Base-by-base conservation (phyloP, 164 flowering plant species). In the Nymphaea colorata region DNA sequence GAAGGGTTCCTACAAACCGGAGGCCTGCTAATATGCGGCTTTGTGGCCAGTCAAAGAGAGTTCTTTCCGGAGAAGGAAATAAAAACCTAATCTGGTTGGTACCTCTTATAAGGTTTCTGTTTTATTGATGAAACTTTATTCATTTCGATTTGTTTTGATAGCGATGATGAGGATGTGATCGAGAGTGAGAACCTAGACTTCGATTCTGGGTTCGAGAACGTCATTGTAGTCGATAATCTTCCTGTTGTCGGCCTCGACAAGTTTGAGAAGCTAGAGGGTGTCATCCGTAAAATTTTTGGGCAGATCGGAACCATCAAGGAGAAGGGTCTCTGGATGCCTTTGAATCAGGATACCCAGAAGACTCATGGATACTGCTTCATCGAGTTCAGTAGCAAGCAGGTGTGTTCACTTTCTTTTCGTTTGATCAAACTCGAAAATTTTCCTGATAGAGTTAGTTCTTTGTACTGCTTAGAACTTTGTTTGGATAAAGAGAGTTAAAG, bases 381-480 rank as follows among this genome's bases (percentile, higher is more conserved):
- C 60, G 99, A 88, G 76, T 94, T 72, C 44, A 87, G 81, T 53
- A 94, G 93, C 51, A 85, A 89, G 44, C 91, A 90, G 99, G 99
- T 94, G 8, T 10, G 57, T 10, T 15, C 36, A 15, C 12, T 51
- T 51, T 51, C 2, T 10, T 51, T 51, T 51, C 12, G 0, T 51
- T 51, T 15, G 36, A 25, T 25, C 36, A 25, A 25, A 25, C 36
- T 25, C 36, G 0, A 25, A 25, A 25, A 25, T 25, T 25, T 25
- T 25, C 36, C 36, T 25, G 36, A 25, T 25, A 25, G 36, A 25
- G 36, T 25, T 25, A 25, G 36, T 25, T 25, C 36, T 25, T 25
- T 25, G 36, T 25, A 25, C 36, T 25, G 36, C 36, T 25, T 25
- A 25, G 36, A 25, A 25, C 36, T 25, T 25, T 25, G 36, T 25